Base-by-base conservation (phyloP, 805 yeast genomes). In the Starmera dryadoides region DNA sequence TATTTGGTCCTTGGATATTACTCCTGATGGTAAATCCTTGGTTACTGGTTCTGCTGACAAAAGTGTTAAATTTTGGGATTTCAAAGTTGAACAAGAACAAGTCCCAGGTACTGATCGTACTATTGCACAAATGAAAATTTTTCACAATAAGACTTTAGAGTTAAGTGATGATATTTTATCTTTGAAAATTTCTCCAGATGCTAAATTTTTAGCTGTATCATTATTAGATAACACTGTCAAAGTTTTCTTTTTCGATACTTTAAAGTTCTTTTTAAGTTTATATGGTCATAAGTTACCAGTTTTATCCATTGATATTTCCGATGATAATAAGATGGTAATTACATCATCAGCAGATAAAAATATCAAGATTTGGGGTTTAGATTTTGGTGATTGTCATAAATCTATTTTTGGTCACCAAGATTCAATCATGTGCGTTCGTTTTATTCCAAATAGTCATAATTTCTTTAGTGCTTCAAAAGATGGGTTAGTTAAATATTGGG, bases 281-380 rank as follows among this genome's bases (percentile, higher is more conserved):
- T 93, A 93, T 54, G 99, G 99, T 30, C 99, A 93, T 62, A 93
- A 91, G 58, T 72, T 93, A 44, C 98, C 98, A 1, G 98, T 93
- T 3, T 68, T 93, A 39, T 82, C 96, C 3, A 76, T 93, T 48
- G 98, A 93, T 58, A 88, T 93, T 33, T 86, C 98, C 1, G 70
- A 61, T 49, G 99, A 93, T 60, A 80, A 91, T 30, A 91, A 93
- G 60, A 59, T 93, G 49, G 73, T 93, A 44, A 79, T 91, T 39
- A 86, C 98, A 0, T 86, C 96, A 4, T 87, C 97, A 1, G 98
- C 98, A 0, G 99, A 93, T 63, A 93, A 93, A 62, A 93, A 93
- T 61, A 86, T 93, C 56, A 88, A 94, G 63, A 84, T 93, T 42
- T 93, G 99, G 99, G 99, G 99, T 37, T 67, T 93, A 42, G 98